Percentiles rank a stretch among this genome's conserved stretches.
Conservation (phyloP, 306 rosid species). For the Carpinus viminea region DNA sequence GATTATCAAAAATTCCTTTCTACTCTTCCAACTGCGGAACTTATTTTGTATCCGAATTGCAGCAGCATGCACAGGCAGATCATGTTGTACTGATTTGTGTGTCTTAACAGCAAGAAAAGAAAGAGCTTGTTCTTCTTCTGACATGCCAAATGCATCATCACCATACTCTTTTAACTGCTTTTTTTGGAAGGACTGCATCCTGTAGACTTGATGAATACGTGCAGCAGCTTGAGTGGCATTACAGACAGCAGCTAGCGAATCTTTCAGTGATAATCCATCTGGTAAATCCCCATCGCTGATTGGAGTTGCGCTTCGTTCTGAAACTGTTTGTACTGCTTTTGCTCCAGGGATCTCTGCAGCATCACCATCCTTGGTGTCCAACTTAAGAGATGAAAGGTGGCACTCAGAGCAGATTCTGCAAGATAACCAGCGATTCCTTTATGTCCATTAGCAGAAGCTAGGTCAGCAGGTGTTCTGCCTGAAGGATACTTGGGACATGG, state of each 20-base stretch:
- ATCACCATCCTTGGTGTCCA: slow-evolving; percentile 44
- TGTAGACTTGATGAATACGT: slow-evolving; percentile 77
- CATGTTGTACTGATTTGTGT: slow-evolving; percentile 40
- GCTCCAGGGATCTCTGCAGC: slow-evolving; percentile 40
- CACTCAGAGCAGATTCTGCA: slow-evolving; percentile 61
- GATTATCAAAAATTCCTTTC: slow-evolving; percentile 69
- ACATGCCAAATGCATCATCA: slow-evolving; percentile 49
- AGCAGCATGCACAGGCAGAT: slow-evolving; percentile 66
- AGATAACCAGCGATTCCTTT: slow-evolving; percentile 94
- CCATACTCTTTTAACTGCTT: slow-evolving; percentile 58
- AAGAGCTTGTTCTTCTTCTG: slow-evolving; percentile 57
- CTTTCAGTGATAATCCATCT: slow-evolving; percentile 62
- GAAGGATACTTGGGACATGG: too few species aligned
- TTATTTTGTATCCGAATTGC: slow-evolving; percentile 77
- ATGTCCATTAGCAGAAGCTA: slow-evolving; percentile 78
- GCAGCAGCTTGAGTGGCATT: slow-evolving; percentile 87
- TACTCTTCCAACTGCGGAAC: slow-evolving; percentile 77
- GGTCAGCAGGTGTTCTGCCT: slow-evolving; percentile 83
- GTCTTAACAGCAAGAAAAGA: slow-evolving; percentile 49
- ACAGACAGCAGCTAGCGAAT: slow-evolving; percentile 79
- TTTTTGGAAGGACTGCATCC: slow-evolving; percentile 83
- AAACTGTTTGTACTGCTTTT: slow-evolving; percentile 45
- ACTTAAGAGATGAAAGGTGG: slow-evolving; percentile 53
- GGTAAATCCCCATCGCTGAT: slow-evolving; percentile 30
- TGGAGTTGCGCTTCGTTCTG: slow-evolving; percentile 37